Evolutionary conservation across 306 rosid genomes (phyloP).

Genomic region (Coriaria nepalensis): DNA sequence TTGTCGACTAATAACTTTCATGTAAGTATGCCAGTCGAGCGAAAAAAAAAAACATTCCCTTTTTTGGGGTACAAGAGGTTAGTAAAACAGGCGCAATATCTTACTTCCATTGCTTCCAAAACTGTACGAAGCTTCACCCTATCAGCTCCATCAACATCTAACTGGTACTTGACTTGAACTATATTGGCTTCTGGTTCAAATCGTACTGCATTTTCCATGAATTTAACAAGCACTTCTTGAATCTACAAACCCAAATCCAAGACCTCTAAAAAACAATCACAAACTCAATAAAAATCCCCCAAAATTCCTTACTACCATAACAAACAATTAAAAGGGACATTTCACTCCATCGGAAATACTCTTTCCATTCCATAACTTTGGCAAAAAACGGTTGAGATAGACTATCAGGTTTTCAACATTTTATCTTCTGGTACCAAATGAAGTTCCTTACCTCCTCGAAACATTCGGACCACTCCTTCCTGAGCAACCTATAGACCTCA

Average conservation of each 20-base stretch:
- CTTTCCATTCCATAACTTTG: no score
- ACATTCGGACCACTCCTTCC: conserved; percentile 69
- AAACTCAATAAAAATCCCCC: conserved; percentile 51
- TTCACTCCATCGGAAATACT: neutral
- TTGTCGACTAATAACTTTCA: neutral
- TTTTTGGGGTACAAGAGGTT: neutral
- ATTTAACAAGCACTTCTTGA: conserved; percentile 73
- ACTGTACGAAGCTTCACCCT: conserved; percentile 48
- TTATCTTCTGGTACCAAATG: neutral
- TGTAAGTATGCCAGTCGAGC: neutral
- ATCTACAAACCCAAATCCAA: conserved; percentile 91
- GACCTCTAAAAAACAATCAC: conserved; percentile 71
- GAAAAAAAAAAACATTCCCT: neutral
- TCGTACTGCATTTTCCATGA: conserved; percentile 62
- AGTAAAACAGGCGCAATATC: conserved; percentile 9
- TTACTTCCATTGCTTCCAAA: conserved; percentile 81
- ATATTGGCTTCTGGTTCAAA: conserved; percentile 43
- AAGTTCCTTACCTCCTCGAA: conserved; percentile 63
- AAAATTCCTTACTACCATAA: neutral
- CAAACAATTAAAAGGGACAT: neutral
- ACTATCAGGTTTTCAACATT: no score
- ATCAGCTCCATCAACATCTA: conserved; percentile 23
- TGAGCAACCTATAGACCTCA: conserved; percentile 57
- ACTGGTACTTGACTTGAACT: conserved; percentile 41
- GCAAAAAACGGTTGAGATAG: no score